A percentile compares a stretch with the other conserved stretches of the same genome.
Evolutionary conservation across 2,329 filamentous ascomycete species (phyloP).

Genomic region (Daldinia sp.): DNA sequence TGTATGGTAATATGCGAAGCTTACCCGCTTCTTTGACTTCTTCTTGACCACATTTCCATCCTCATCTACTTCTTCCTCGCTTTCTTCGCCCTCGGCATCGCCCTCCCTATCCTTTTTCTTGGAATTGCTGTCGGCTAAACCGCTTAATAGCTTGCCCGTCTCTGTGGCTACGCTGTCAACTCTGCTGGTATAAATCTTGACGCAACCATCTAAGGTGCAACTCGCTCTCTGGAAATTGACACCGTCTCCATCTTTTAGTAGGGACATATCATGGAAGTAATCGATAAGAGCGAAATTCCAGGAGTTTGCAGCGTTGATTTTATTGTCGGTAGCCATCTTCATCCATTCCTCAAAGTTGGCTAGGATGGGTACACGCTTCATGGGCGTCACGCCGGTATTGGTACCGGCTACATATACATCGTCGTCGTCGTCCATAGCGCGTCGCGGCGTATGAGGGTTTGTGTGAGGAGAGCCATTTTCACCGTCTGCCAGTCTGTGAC

Average conservation of each 20-base stretch:
- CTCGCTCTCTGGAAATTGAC: constrained; percentile 99
- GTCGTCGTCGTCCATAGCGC: constrained; percentile 61
- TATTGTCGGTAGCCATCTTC: constrained; percentile 99
- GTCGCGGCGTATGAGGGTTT: constrained; percentile 67
- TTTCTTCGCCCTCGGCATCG: constrained; percentile 76
- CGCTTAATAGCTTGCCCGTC: constrained; percentile 93
- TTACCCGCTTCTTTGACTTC: constrained; percentile 81
- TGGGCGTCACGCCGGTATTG: constrained; percentile 86
- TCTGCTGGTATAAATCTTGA: constrained; percentile 99
- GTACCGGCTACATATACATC: constrained; percentile 76
- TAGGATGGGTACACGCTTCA: constrained; percentile 94
- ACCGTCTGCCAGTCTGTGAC: constrained; percentile 65
- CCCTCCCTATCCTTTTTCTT: constrained; percentile 76
- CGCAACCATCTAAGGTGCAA: constrained; percentile 96
- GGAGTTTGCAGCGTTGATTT: constrained; percentile 97
- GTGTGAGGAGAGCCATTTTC: constrained; percentile 69
- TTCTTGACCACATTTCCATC: constrained; percentile 68
- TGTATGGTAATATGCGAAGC: constrained; percentile 35
- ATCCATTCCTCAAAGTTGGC: constrained; percentile 99
- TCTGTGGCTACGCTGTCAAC: constrained; percentile 98
- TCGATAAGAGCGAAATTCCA: constrained; percentile 99
- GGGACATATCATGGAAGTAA: constrained; percentile 99
- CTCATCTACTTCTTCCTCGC: constrained; percentile 72
- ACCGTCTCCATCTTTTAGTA: constrained; percentile 94
- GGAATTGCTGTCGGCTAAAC: constrained; percentile 86